phyloP scores from a whole-genome alignment of 176 grass and related monocot species.

The Cenchrus purpureus region DNA sequence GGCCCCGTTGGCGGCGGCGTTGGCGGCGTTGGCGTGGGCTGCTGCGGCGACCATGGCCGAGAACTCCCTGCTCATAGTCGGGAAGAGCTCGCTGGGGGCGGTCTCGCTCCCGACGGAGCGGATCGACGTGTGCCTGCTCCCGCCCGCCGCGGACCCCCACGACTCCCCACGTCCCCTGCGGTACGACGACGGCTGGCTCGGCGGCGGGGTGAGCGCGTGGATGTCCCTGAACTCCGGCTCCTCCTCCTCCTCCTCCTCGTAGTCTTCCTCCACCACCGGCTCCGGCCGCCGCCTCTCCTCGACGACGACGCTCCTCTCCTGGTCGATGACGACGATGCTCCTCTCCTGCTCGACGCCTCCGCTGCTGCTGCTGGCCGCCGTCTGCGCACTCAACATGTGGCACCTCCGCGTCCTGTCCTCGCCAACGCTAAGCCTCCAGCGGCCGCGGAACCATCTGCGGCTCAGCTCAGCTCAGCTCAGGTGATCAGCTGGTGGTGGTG shows the following conservation, averaged over 20 bases:
- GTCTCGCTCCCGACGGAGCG: slow-evolving; percentile 70
- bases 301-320: slow-evolving; percentile 19
- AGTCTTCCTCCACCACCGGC: background rate
- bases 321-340: slow-evolving; percentile 6
- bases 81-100: slow-evolving; percentile 63
- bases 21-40: slow-evolving; percentile 48
- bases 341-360: slow-evolving; percentile 20
- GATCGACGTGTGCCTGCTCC: slow-evolving; percentile 66
- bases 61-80: slow-evolving; percentile 74
- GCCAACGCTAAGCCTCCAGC: slow-evolving; percentile 34
- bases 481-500: background rate
- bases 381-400: slow-evolving; percentile 64
- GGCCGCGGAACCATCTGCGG: slow-evolving; percentile 40
- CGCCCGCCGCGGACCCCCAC: slow-evolving; percentile 58
- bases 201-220: slow-evolving; percentile 64
- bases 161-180: slow-evolving; percentile 40
- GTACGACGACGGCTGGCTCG: slow-evolving; percentile 49
- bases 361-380: slow-evolving; percentile 25
- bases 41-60: slow-evolving; percentile 79
- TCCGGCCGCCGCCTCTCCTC: background rate
- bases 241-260: slow-evolving; percentile 20
- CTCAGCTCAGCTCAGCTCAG: background rate
- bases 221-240: slow-evolving; percentile 89
- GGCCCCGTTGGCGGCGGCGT: background rate
- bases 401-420: slow-evolving; percentile 7